Evolutionary conservation across 805 yeast species (phyloP).

Genomic region (Saccharomycopsis sp.): DNA sequence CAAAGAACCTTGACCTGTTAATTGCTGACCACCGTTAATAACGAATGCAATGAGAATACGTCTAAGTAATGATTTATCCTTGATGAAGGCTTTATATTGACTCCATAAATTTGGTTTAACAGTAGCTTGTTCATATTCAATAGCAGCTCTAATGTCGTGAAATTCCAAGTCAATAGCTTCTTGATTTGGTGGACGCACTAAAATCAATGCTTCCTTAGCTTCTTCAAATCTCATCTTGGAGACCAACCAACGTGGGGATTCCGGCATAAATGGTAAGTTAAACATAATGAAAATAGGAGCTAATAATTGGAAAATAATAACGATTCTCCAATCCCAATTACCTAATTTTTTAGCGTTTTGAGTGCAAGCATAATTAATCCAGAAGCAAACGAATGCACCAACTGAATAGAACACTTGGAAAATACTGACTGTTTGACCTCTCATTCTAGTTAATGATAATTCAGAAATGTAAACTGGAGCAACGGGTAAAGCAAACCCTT

Average conservation of each 20-base stretch:
- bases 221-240: constrained; percentile 36
- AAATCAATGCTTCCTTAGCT: constrained; percentile 45
- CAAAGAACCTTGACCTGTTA: constrained; percentile 21
- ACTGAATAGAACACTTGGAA: constrained; percentile 39
- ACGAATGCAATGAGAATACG: constrained; percentile 11
- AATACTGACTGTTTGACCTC: constrained; percentile 40
- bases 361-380: constrained; percentile 37
- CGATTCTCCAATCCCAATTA: constrained; percentile 40
- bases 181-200: constrained; percentile 39
- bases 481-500: constrained; percentile 36
- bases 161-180: constrained; percentile 27
- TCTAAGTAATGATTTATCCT: constrained; percentile 10
- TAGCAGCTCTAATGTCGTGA: constrained; percentile 17
- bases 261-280: constrained; percentile 33
- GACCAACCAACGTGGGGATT: constrained; percentile 41
- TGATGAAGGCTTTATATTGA: constrained; percentile 10
- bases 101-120: constrained; percentile 9
- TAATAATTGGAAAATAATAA: constrained; percentile 31
- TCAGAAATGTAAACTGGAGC: constrained; percentile 38
- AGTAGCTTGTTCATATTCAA: constrained; percentile 14
- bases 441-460: constrained; percentile 34
- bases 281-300: constrained; percentile 28
- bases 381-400: constrained; percentile 40
- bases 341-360: constrained; percentile 28
- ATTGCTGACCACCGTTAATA: constrained; percentile 38